Base-by-base conservation (phyloP, 345 rosid species). In the Camelina laxa region DNA sequence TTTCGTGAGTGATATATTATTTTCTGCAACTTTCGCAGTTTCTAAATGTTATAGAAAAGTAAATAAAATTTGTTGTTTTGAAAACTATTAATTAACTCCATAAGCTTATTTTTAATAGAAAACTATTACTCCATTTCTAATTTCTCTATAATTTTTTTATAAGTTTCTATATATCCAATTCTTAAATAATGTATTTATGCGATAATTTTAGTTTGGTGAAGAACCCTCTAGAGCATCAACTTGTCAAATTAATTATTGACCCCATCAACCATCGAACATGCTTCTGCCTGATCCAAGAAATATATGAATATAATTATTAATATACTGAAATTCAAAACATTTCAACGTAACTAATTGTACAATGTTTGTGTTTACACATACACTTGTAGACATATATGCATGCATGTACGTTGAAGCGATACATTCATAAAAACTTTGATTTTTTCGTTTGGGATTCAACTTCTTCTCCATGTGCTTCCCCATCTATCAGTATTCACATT, bases 251-350 rank as follows among this genome's bases (percentile, higher is more conserved):
- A 71, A 50, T 77, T 48, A 72, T 72, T 77, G 77, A 41, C 54
- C 73, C 60, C 64, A 72, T 72, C 58, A 42, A 72, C 66, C 81
- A 77, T 58, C 68, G 77, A 77, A 77, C 81, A 78, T 78, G 81
- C 77, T 60, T 60, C 76, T 78, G 81, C 77, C 77, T 71, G 69
- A 66, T 65, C 73, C 63, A 42, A 72, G 15, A 72, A 72, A 7
- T 33, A 33, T 33, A 39, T 72, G 3, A 6, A 60, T 59, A 44
- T 41, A 31, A 17, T 16, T 78, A 66, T 51, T 19, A 17, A 55
- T 27, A 30, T 36, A 22, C 30, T 41, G 12, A 27, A 53, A 60
- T 31, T 21, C 38, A 47, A 15, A 54, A 56, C 67, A 70, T 64
- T 27, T 76, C 42, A 56, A 50, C 61, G 61, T 64, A 36, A 64